A percentile compares a stretch with the other conserved stretches of the same genome.
Conservation (phyloP, 139 green algal species). For the Haematococcus sp. region DNA sequence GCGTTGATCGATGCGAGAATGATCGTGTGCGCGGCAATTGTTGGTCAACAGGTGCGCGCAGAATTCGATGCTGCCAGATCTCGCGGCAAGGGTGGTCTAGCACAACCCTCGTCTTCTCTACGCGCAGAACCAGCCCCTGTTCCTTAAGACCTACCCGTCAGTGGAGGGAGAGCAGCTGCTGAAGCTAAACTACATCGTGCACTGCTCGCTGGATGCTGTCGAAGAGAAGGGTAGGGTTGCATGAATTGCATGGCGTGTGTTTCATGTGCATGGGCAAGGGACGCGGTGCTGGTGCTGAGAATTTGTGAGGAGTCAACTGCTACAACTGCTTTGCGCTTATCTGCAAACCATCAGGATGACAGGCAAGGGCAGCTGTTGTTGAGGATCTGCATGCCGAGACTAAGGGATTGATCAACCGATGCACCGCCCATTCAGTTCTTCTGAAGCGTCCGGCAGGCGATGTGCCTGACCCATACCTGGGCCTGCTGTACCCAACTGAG, state of each 20-base stretch:
- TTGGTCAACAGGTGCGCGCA: slow-evolving; percentile 4
- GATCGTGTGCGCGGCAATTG: slow-evolving; percentile 9
- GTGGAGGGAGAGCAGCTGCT: slow-evolving; percentile 47
- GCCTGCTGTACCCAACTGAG: slow-evolving; percentile 77
- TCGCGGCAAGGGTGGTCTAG: neutral
- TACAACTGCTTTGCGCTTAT: too few relatives aligned
- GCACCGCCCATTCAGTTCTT: slow-evolving; percentile 9
- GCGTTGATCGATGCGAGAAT: too few relatives aligned
- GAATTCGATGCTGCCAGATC: neutral
- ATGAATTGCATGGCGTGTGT: neutral
- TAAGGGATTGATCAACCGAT: neutral
- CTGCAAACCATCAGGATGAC: too few relatives aligned
- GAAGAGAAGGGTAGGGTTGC: slow-evolving; percentile 75
- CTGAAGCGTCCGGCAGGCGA: slow-evolving; percentile 29
- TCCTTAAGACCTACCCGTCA: slow-evolving; percentile 52
- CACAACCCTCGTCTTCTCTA: neutral
- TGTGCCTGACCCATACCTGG: slow-evolving; percentile 66
- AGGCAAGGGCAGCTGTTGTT: too few relatives aligned
- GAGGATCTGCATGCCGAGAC: neutral
- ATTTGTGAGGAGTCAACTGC: too few relatives aligned
- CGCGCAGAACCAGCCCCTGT: slow-evolving; percentile 75
- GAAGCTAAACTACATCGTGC: slow-evolving; percentile 79
- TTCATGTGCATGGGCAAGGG: neutral
- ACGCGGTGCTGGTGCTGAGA: too few relatives aligned
- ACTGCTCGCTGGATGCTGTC: slow-evolving; percentile 79